Percentiles rank a stretch among this genome's conserved stretches.
phyloP scores from a whole-genome alignment of 768 basidiomycete genomes.

The Mycena floridula region DNA sequence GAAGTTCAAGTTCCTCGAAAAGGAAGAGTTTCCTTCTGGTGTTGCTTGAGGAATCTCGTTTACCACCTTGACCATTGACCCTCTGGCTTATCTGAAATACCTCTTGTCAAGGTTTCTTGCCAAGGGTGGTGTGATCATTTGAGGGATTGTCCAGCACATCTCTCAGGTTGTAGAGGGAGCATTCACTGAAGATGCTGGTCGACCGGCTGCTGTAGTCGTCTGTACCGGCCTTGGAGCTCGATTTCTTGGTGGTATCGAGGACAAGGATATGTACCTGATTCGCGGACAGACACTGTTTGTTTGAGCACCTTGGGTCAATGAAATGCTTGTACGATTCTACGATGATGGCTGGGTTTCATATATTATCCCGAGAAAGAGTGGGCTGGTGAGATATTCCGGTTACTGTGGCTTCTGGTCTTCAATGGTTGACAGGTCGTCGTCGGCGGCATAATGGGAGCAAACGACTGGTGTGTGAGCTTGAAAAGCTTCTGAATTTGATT shows the following conservation, averaged over 20 bases:
- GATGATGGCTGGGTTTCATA: conserved; percentile 31
- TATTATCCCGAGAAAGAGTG: conserved; percentile 57
- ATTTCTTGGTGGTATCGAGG: conserved; percentile 77
- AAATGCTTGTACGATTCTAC: not conserved
- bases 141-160: conserved; percentile 61
- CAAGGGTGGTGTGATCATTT: conserved; percentile 55
- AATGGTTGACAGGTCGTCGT: conserved; percentile 27
- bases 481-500: too few relatives aligned
- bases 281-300: conserved; percentile 90
- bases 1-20: not conserved
- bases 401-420: not conserved
- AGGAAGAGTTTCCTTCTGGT: conserved; percentile 31
- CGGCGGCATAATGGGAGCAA: conserved; percentile 50
- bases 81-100: conserved; percentile 75
- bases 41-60: conserved; percentile 41
- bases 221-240: conserved; percentile 72
- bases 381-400: conserved; percentile 18
- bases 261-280: conserved; percentile 66
- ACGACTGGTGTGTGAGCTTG: conserved; percentile 28
- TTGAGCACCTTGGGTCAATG: conserved; percentile 15
- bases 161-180: conserved; percentile 64
- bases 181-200: too few relatives aligned
- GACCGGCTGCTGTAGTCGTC: conserved; percentile 55
- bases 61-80: conserved; percentile 14
- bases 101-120: conserved; percentile 59